Conservation (phyloP, 345 rosid species). For the thale cress (Arabidopsis thaliana) region DNA sequence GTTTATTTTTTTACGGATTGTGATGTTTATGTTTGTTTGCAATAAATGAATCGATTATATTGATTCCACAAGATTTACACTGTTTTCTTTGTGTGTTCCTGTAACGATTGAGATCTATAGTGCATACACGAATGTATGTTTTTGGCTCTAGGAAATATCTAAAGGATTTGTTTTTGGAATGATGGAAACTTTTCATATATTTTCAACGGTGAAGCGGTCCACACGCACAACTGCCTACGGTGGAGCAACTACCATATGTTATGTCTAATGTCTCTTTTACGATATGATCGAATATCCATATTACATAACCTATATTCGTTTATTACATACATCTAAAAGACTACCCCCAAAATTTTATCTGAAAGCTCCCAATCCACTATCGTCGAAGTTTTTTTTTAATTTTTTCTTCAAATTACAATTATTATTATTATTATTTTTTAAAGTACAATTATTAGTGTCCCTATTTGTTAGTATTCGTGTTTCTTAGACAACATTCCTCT, state of each 20-base stretch:
- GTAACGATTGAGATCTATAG: constrained; percentile 11
- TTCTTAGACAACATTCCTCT: constrained; percentile 8
- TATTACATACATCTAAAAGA: neutral
- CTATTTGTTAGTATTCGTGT: constrained; percentile 1
- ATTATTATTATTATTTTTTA: no score
- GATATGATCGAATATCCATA: constrained; percentile 39
- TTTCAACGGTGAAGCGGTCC: constrained; percentile 48
- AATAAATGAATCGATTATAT: neutral
- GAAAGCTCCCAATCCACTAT: constrained; percentile 24
- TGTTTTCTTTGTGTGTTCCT: neutral
- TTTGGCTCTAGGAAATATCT: constrained; percentile 33
- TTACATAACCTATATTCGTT: neutral
- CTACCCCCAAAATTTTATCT: constrained; percentile 13
- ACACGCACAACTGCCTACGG: constrained; percentile 48
- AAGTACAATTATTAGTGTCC: neutral
- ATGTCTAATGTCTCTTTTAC: constrained; percentile 34
- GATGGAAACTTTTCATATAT: constrained; percentile 33
- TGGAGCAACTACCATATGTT: constrained; percentile 47
- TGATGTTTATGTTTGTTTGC: neutral
- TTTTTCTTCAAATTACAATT: no score
- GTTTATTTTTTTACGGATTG: neutral
- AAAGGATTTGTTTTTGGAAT: constrained; percentile 28
- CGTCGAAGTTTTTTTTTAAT: neutral
- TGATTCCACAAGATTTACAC: constrained; percentile 21
- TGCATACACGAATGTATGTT: constrained; percentile 18